Evolutionary conservation across 768 basidiomycete genomes (phyloP), one percentile per base, ranked within the genome.

Genomic region (Sporobolomyces roseus): DNA sequence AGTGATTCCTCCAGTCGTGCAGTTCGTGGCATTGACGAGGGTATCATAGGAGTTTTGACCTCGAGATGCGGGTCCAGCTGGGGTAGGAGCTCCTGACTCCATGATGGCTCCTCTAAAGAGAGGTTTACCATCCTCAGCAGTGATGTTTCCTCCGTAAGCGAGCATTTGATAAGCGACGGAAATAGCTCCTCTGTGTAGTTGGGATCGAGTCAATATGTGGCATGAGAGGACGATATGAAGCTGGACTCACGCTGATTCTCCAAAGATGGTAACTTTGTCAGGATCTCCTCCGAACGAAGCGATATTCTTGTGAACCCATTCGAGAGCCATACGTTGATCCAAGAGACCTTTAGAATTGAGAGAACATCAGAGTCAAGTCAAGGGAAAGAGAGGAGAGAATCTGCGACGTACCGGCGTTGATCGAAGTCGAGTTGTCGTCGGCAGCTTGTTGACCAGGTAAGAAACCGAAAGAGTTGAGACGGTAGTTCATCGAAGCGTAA

Each of bases 311-410:
- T 87, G 83, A 1, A 88, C 78, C 76, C 87, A 89, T 16, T 78
- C 70, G 1, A 89, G 78, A 0, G 86, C 85, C 38, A 81, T 78
- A 1, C 81, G 79, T 76, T 88, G 80, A 68, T 85, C 84, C 35
- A 78, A 79, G 27, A 85, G 77, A 2, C 80, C 84, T 62, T 32
- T 3, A 33, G 84, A 50, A 7, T 8, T 16, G 78, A 70, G 84
- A 9, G 84, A 13, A 83, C 38, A 17, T 41, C 38, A 41, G 38
- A 9, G 9, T 41, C 10, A 41, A 9, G 10, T 41, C 45, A 23
- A 46, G 45, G 6, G 12, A 23, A 23, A 13, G 10, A 46, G 45
- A 46, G 45, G 10, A 23, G n/a, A n/a, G n/a, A n/a, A n/a, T n/a
- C n/a, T n/a, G 23, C 6, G 21, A 23, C 45, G 12, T 23, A 55